A percentile compares a stretch with the other conserved stretches of the same genome.
These are phyloP conservation scores for Lasiodiplodia theobromae DNA, from an alignment of 2,329 filamentous ascomycete genomes.

Conservation along the genomic window DNA sequence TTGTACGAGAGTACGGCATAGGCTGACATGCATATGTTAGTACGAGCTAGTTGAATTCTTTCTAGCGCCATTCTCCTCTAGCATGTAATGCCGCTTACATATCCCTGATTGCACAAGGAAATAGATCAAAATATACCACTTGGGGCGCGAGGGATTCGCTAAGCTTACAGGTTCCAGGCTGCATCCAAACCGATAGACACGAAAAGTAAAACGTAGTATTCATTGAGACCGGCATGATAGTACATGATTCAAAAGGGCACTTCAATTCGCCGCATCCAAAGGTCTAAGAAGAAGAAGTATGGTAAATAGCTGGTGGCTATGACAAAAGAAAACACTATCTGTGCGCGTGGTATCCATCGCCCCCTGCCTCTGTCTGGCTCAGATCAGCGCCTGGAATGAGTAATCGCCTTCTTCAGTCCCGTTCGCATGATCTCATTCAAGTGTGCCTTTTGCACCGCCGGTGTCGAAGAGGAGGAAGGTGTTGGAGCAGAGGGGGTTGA, in stretches of 20 bases:
- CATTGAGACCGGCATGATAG: not conserved
- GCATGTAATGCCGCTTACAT: not conserved
- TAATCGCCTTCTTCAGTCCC: conserved; percentile 16
- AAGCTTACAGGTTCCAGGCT: no score
- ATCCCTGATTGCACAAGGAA: not conserved
- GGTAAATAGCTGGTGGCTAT: not conserved
- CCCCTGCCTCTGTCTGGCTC: not conserved
- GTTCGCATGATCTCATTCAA: conserved; percentile 9
- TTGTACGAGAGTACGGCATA: not conserved
- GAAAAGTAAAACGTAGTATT: not conserved
- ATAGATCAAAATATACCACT: not conserved
- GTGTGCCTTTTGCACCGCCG: conserved; percentile 8
- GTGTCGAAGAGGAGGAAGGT: not conserved
- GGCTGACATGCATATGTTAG: not conserved
- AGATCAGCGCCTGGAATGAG: conserved; percentile 3
- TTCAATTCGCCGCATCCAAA: not conserved
- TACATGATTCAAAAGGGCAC: conserved; percentile 1
- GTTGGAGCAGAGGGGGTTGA: not conserved
- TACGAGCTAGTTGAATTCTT: not conserved
- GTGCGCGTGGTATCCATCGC: not conserved
- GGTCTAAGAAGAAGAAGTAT: conserved; percentile 5
- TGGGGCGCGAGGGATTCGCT: no score
- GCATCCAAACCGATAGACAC: not conserved
- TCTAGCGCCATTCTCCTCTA: not conserved
- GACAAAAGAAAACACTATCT: not conserved